Evolutionary conservation across 2,329 filamentous ascomycete genomes (phyloP).

Genomic region (Beauveria sp.): DNA sequence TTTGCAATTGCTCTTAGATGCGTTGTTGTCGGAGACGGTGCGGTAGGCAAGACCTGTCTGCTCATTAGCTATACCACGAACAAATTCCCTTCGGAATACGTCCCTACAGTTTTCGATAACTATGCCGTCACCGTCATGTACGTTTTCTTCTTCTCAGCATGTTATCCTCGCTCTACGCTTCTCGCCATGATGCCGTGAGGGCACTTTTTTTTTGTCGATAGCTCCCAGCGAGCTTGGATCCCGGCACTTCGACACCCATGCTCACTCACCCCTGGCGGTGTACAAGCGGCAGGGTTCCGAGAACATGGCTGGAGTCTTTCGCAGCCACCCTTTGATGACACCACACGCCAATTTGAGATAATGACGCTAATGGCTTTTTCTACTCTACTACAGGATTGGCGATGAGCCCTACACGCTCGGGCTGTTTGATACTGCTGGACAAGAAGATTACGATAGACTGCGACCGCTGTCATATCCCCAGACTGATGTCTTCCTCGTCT

Average conservation of each 20-base stretch:
- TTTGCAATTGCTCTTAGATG: constrained; percentile 52
- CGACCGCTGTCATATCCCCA: constrained; percentile 95
- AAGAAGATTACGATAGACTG: constrained; percentile 98
- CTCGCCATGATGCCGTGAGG: neutral
- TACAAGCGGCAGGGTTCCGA: neutral
- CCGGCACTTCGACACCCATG: constrained; percentile 1
- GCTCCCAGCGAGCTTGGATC: neutral
- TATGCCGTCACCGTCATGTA: constrained; percentile 99
- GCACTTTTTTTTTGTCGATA: neutral
- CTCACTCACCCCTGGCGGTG: neutral
- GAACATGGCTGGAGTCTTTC: neutral
- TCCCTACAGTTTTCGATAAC: constrained; percentile 98
- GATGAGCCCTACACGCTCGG: constrained; percentile 97
- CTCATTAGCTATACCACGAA: constrained; percentile 99
- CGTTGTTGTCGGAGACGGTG: constrained; percentile 98
- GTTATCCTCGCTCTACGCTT: neutral
- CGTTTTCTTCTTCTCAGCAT: constrained; percentile 35
- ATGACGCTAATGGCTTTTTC: neutral
- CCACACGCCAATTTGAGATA: neutral
- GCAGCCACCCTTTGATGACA: neutral
- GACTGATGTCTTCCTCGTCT: constrained; percentile 97
- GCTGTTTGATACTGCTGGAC: constrained; percentile 95
- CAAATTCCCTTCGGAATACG: constrained; percentile 99
- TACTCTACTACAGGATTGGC: constrained; percentile 65
- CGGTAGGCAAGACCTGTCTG: constrained; percentile 97